Evolutionary conservation across 305 asterid genomes (phyloP).

Genomic region (Fraxinus floribunda): DNA sequence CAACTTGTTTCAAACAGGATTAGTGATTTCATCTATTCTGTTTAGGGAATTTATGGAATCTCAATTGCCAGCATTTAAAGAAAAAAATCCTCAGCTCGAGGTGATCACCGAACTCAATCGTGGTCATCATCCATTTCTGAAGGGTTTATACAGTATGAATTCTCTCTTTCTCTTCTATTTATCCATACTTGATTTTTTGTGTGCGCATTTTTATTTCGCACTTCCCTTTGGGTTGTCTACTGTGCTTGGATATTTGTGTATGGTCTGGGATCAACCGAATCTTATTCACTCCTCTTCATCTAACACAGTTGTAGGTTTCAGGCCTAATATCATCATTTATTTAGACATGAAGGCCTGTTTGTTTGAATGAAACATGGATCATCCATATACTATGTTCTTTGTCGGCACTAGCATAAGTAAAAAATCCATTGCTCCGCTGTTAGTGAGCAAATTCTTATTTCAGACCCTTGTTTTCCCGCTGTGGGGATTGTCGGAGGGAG

Average conservation of each 20-base stretch:
- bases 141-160: slow-evolving; percentile 73
- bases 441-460: background rate
- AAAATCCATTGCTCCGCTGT: background rate
- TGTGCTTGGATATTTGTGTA: too few species aligned
- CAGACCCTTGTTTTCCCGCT: background rate
- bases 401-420: background rate
- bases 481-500: background rate
- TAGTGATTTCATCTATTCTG: slow-evolving; percentile 13
- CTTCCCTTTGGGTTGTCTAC: background rate
- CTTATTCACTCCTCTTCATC: too few species aligned
- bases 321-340: too few species aligned
- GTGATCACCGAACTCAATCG: slow-evolving; percentile 79
- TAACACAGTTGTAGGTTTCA: too few species aligned
- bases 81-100: slow-evolving; percentile 76
- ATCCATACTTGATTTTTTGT: background rate
- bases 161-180: slow-evolving; percentile 17
- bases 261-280: too few species aligned
- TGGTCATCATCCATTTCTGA: slow-evolving; percentile 78
- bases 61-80: slow-evolving; percentile 60
- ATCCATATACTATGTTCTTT: background rate
- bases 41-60: slow-evolving; percentile 82
- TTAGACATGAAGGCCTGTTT: background rate
- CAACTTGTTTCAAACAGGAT: background rate
- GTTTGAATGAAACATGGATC: background rate
- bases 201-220: background rate